Conservation (phyloP, 1,284 basidiomycete species). For the Lentinula novae-zelandiae region DNA sequence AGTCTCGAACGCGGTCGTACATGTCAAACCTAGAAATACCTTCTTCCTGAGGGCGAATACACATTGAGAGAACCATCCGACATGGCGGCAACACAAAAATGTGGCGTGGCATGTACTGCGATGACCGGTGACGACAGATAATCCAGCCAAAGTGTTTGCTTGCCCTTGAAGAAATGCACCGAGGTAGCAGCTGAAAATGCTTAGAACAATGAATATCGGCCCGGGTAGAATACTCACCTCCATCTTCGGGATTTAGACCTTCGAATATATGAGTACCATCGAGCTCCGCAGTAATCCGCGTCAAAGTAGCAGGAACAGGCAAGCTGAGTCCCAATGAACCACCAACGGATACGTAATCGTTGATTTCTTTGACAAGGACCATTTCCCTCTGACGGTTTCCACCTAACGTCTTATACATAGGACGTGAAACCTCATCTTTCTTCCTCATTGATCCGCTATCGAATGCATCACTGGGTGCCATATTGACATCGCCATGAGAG, state of each 20-base stretch:
- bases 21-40: conserved; percentile 39
- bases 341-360: conserved; percentile 16
- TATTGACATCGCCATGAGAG: conserved; percentile 43
- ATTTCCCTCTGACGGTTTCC: conserved; percentile 58
- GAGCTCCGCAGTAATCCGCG: conserved; percentile 52
- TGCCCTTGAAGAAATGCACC: conserved; percentile 33
- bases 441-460: too few relatives aligned
- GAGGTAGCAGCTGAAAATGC: neutral
- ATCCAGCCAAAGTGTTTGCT: conserved; percentile 84
- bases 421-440: conserved; percentile 39
- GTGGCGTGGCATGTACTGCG: conserved; percentile 56
- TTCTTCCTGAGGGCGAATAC: conserved; percentile 77
- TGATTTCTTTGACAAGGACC: conserved; percentile 51
- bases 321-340: conserved; percentile 25
- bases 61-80: conserved; percentile 76
- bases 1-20: conserved; percentile 1
- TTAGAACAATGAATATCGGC: neutral
- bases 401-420: conserved; percentile 64
- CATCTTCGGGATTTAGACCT: conserved; percentile 68
- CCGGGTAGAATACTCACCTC: conserved; percentile 34
- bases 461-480: conserved; percentile 42
- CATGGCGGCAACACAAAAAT: conserved; percentile 74
- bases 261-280: conserved; percentile 72
- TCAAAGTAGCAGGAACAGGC: conserved; percentile 52
- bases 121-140: conserved; percentile 75